phyloP scores from a whole-genome alignment of 345 rosid species.

The Moringa oleifera region DNA sequence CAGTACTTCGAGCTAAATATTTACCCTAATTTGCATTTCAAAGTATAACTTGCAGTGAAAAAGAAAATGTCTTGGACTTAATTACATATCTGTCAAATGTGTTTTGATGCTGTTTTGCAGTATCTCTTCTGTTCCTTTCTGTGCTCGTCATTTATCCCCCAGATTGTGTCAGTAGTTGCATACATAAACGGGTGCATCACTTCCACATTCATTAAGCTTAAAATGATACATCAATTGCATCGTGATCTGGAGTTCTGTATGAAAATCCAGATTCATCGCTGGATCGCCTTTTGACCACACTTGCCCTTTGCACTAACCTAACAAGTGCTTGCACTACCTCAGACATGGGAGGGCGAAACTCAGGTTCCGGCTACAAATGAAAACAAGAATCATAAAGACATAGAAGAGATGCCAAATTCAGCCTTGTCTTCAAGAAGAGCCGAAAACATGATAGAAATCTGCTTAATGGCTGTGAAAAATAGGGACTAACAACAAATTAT shows the following conservation, averaged over 20 bases:
- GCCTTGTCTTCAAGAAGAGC: neutral
- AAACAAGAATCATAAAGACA: neutral
- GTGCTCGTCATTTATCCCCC: neutral
- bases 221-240: conserved; percentile 55
- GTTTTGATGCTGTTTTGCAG: neutral
- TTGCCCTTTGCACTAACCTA: conserved; percentile 88
- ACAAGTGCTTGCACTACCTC: conserved; percentile 97
- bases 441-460: neutral
- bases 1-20: neutral
- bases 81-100: neutral
- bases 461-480: neutral
- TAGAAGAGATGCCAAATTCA: neutral
- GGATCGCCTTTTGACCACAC: conserved; percentile 72
- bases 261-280: conserved; percentile 87
- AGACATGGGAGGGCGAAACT: conserved; percentile 98
- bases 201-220: conserved; percentile 11
- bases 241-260: conserved; percentile 82
- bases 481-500: neutral
- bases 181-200: neutral
- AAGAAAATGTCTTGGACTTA: neutral
- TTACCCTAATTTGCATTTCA: neutral
- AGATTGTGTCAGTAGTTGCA: neutral
- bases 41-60: neutral
- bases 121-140: neutral
- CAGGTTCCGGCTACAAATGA: conserved; percentile 77